Percentiles rank a stretch among this genome's conserved stretches.
These are phyloP conservation scores for Ramalina peruviana DNA, from an alignment of 495 filamentous ascomycete genomes.

Conservation along the genomic window DNA sequence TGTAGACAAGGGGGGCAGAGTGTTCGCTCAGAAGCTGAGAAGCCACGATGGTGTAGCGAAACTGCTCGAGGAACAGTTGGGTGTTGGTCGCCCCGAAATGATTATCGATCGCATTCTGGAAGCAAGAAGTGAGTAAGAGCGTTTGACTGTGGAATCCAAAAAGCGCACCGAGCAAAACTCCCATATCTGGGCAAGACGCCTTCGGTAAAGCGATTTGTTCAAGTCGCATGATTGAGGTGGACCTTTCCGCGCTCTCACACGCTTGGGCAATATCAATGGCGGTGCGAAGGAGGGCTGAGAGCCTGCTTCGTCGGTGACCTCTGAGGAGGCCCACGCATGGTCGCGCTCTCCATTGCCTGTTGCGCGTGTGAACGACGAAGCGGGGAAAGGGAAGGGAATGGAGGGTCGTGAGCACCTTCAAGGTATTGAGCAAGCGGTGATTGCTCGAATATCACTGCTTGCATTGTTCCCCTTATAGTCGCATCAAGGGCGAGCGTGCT, in stretches of 20 bases:
- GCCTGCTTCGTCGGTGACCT: constrained; percentile 25
- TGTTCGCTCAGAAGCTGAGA: constrained; percentile 78
- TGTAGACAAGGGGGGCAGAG: constrained; percentile 30
- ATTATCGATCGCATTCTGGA: constrained; percentile 44
- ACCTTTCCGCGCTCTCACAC: constrained; percentile 50
- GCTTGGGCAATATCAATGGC: constrained; percentile 52
- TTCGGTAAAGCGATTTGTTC: constrained; percentile 15
- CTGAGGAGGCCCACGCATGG: constrained; percentile 30
- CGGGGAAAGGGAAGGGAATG: neutral
- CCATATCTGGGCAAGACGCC: neutral
- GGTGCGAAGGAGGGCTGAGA: constrained; percentile 55
- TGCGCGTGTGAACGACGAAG: constrained; percentile 11
- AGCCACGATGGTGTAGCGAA: constrained; percentile 88
- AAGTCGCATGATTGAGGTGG: constrained; percentile 48
- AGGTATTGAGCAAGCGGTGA: constrained; percentile 88
- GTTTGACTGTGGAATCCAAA: neutral
- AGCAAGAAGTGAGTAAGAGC: constrained; percentile 9
- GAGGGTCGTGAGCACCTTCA: constrained; percentile 49
- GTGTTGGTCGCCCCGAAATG: constrained; percentile 72
- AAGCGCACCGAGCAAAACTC: neutral
- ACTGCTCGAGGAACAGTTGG: constrained; percentile 80
- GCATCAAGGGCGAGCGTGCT: no score
- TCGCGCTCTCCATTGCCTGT: constrained; percentile 35
- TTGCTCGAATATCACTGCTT: constrained; percentile 79
- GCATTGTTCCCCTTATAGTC: constrained; percentile 42